Evolutionary conservation across 1,284 basidiomycete species (phyloP), one percentile per base, ranked within the genome.

Genomic region (Boletellus sp.): DNA sequence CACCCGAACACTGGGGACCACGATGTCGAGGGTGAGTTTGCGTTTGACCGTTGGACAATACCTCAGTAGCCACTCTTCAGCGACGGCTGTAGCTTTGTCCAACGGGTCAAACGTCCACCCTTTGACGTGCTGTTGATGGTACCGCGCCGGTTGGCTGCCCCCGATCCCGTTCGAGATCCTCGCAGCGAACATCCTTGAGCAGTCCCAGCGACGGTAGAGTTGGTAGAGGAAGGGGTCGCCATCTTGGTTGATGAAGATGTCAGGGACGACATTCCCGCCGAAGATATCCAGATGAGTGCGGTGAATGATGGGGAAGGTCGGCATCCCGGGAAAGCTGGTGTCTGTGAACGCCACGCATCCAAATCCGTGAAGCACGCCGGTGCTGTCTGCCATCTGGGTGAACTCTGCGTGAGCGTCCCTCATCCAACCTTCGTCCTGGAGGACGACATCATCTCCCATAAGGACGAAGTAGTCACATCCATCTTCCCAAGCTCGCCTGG

Each of bases 311-410:
- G 79, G 79, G 53, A 81, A 82, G 0, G 79, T 81, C 0, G 78
- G 78, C 76, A 81, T 80, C 0, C 79, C 80, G 0, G 76, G 76
- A 50, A 80, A 82, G 9, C 69, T 69, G 11, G 60, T 65, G 50
- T 81, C 78, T 3, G 72, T 79, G 61, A 83, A 80, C 0, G 78
- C 73, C 3, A 82, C 71, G 40, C 79, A 81, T 7, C 78, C 80
- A 39, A 81, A 70, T 5, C 80, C 80, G 4, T 59, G 48, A 1
- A 74, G 74, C 0, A 68, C 61, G 6, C 53, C 47, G 9, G 62
- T 56, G 10, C 49, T 41, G 9, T 49, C 20, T 1, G 74, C 52
- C 5, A 80, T 53, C 3, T 57, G 37, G 13, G 38, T 29, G 55
- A 81, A 82, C 11, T 64, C 60, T 7, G 42, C 43, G 32, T 74